A percentile compares a stretch with the other conserved stretches of the same genome.
Conservation (phyloP, 1,284 basidiomycete species). For the Earliella scabrosa region DNA sequence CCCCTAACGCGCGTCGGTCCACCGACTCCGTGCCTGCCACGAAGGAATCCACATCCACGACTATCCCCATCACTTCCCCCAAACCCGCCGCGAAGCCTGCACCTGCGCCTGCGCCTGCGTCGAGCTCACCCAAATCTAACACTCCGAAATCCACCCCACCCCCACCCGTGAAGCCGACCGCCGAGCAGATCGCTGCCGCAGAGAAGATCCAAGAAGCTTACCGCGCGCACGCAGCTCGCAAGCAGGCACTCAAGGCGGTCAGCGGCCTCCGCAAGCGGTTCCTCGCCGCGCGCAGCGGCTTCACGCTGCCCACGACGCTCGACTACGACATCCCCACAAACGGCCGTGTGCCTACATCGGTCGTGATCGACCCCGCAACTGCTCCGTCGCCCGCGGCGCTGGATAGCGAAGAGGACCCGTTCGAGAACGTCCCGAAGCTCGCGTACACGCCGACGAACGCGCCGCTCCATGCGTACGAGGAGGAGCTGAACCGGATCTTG, state of each 20-base stretch:
- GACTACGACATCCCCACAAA: slow-evolving; percentile 27
- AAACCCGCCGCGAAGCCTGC: background rate
- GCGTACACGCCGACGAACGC: slow-evolving; percentile 50
- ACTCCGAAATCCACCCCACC: slow-evolving; percentile 2
- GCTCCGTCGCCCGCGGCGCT: slow-evolving; percentile 4
- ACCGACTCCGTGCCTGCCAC: background rate
- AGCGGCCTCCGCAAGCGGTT: slow-evolving; percentile 27
- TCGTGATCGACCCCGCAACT: slow-evolving; percentile 9
- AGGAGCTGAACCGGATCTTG: slow-evolving; percentile 63
- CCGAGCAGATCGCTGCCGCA: slow-evolving; percentile 29
- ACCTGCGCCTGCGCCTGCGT: background rate
- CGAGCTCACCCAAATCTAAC: background rate
- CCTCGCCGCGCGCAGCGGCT: slow-evolving; percentile 25
- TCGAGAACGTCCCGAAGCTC: slow-evolving; percentile 25
- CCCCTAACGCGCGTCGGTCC: background rate
- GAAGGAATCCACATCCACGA: slow-evolving; percentile 5
- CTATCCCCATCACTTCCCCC: slow-evolving; percentile 18
- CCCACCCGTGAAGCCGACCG: slow-evolving; percentile 10
- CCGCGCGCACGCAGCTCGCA: slow-evolving; percentile 25
- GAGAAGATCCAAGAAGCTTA: slow-evolving; percentile 34
- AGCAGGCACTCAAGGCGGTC: slow-evolving; percentile 27
- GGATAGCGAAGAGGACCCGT: slow-evolving; percentile 8
- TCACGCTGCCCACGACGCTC: slow-evolving; percentile 30
- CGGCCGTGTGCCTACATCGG: slow-evolving; percentile 21
- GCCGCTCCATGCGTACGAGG: slow-evolving; percentile 52